Percentiles rank a stretch among this genome's conserved stretches.
These are phyloP conservation scores for Phialophora macrospora DNA, from an alignment of 2,329 filamentous ascomycete species.

Conservation along the genomic window DNA sequence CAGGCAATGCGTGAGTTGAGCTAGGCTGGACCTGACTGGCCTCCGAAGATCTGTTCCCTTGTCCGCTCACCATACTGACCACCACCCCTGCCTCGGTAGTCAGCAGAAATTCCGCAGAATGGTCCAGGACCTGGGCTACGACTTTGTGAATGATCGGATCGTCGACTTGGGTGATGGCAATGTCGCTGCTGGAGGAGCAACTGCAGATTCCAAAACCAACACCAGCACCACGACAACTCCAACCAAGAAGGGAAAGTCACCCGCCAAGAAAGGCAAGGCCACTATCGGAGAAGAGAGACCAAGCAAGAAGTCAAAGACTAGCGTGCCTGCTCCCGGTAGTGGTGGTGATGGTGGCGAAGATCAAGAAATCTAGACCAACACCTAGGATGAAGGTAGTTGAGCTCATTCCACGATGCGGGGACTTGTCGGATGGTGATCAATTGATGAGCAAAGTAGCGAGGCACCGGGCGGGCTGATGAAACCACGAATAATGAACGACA, in stretches of 20 bases:
- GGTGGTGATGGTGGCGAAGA: neutral
- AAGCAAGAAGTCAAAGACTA: neutral
- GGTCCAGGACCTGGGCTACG: neutral
- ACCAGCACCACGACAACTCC: neutral
- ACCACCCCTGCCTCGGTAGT: neutral
- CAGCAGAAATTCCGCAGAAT: neutral
- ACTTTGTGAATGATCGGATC: neutral
- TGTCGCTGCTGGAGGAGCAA: neutral
- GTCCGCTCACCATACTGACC: neutral
- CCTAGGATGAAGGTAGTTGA: neutral
- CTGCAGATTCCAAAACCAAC: neutral
- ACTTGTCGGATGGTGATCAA: neutral
- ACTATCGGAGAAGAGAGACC: neutral
- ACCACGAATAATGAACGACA: neutral
- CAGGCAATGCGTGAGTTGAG: neutral
- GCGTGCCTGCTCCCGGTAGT: neutral
- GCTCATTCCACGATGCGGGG: neutral
- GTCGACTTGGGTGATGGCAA: neutral
- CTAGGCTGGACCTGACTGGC: neutral
- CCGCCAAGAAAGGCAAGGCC: neutral
- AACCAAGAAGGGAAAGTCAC: slow-evolving; percentile 4
- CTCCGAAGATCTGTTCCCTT: neutral
- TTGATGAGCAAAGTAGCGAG: neutral
- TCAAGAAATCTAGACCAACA: neutral
- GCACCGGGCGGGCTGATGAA: neutral